These are phyloP conservation scores for Trametes sp. DNA, from an alignment of 1,284 basidiomycete species.

Conservation along the genomic window DNA sequence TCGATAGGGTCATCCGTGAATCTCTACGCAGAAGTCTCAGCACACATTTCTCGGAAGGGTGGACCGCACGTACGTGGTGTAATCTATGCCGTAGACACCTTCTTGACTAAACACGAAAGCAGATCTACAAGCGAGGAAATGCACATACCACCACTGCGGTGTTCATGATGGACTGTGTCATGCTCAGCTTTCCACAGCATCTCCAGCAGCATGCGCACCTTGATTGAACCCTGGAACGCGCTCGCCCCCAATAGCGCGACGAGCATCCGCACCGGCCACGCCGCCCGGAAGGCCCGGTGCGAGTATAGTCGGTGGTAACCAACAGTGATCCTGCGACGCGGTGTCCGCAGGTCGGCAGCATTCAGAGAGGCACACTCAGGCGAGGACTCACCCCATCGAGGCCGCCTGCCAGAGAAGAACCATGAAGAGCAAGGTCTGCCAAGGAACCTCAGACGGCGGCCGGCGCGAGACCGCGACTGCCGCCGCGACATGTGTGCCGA, in stretches of 20 bases:
- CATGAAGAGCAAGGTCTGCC: slow-evolving; percentile 58
- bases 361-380: not conserved
- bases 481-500: slow-evolving; percentile 68
- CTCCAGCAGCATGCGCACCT: slow-evolving; percentile 47
- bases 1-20: slow-evolving; percentile 80
- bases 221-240: slow-evolving; percentile 73
- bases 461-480: slow-evolving; percentile 57
- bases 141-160: slow-evolving; percentile 41
- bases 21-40: slow-evolving; percentile 48
- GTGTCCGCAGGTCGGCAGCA: slow-evolving; percentile 10
- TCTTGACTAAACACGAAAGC: slow-evolving; percentile 12
- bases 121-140: not conserved
- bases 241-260: slow-evolving; percentile 74
- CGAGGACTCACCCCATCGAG: slow-evolving; percentile 64
- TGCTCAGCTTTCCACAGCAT: not conserved
- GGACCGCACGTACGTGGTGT: slow-evolving; percentile 71
- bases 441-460: slow-evolving; percentile 55
- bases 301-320: slow-evolving; percentile 84
- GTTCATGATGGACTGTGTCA: not conserved
- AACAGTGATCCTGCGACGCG: slow-evolving; percentile 62
- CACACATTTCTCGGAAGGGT: not conserved
- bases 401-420: slow-evolving; percentile 75
- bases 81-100: slow-evolving; percentile 81
- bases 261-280: slow-evolving; percentile 58
- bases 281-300: slow-evolving; percentile 73